A percentile compares a stretch with the other conserved stretches of the same genome.
Conservation (phyloP, 1,284 basidiomycete genomes). For the Fomitopsis pinicola region DNA sequence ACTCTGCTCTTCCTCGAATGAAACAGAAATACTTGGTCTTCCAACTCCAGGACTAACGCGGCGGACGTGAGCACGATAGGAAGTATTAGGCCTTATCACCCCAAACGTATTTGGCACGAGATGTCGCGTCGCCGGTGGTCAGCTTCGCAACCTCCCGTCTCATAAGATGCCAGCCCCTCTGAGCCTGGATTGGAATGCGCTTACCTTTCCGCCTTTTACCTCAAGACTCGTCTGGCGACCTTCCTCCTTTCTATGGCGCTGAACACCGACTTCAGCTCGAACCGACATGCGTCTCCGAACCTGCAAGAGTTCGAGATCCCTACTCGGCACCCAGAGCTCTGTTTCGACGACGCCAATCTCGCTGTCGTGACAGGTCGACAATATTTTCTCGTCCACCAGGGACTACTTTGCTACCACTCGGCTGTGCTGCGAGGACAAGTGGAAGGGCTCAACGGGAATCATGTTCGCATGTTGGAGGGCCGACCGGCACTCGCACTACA, state of each 20-base stretch:
- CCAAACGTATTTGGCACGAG: not conserved
- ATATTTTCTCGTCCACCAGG: conserved; percentile 66
- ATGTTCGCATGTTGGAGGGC: conserved; percentile 40
- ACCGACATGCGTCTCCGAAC: conserved; percentile 21
- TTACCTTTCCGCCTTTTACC: not conserved
- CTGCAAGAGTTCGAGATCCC: conserved; percentile 19
- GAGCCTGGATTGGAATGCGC: not conserved
- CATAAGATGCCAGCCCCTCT: not conserved
- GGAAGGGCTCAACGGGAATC: not conserved
- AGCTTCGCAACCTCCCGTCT: not conserved
- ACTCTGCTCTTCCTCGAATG: too few species aligned
- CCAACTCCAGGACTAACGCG: too few species aligned
- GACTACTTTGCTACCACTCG: conserved; percentile 62
- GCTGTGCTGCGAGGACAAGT: conserved; percentile 35
- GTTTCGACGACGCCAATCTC: conserved; percentile 64
- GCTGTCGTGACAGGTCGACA: conserved; percentile 48
- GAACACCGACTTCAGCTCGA: conserved; percentile 23
- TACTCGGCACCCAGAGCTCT: conserved; percentile 49
- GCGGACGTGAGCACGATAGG: too few species aligned
- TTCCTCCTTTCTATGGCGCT: not conserved
- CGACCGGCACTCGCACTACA: conserved; percentile 47
- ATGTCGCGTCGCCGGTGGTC: not conserved
- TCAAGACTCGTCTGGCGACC: not conserved
- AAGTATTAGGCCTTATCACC: not conserved
- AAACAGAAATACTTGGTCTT: too few species aligned